Base-by-base conservation (phyloP, 345 rosid genomes). In the Zanthoxylum bungeanum region DNA sequence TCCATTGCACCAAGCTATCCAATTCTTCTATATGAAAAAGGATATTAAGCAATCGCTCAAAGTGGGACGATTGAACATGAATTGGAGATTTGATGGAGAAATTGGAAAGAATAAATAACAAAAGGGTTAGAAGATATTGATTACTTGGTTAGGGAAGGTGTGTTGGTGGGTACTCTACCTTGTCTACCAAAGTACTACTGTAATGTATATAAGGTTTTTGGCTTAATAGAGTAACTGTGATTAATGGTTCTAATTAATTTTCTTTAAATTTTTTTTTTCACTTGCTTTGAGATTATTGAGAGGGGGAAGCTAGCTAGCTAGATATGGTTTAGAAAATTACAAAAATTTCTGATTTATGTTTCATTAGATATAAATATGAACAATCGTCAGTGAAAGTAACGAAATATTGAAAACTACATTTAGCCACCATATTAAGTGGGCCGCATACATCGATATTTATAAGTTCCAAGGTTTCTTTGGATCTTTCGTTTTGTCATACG, bases 151-250 rank as follows among this genome's bases (percentile, higher is more conserved):
- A 47, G 40, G 68, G 78, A 74, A 85, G 84, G 69, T 80, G 83
- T 76, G 72, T 65, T 70, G 86, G 81, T 75, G 81, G 83, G 73
- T 77, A 72, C 85, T 69, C 79, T 78, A 82, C 69, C 80, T 37
- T 70, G 60, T 65, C 77, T 73, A 78, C 69, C 75, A 60, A 42
- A 58, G 50, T 70, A n/a, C n/a, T n/a, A n/a, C n/a, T n/a, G 78
- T 46, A 33, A n/a, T n/a, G n/a, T 19, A 47, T 59, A 71, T 62
- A 82, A 58, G 46, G 16, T 39, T 9, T 36, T 16, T 21, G 69
- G 69, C 44, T 66, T 31, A 6, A 9, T 27, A 66, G 42, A 47
- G 27, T 50, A 31, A 66, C 42, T 31, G 59, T 30, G 62, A 75
- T n/a, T n/a, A n/a, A 71, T 52, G 9, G 49, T 36, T n/a, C 53